Percentiles rank a stretch among this genome's conserved stretches.
Evolutionary conservation across 192 early-diverging fungal species (phyloP).

Genomic region (Backusella tuberculispora): DNA sequence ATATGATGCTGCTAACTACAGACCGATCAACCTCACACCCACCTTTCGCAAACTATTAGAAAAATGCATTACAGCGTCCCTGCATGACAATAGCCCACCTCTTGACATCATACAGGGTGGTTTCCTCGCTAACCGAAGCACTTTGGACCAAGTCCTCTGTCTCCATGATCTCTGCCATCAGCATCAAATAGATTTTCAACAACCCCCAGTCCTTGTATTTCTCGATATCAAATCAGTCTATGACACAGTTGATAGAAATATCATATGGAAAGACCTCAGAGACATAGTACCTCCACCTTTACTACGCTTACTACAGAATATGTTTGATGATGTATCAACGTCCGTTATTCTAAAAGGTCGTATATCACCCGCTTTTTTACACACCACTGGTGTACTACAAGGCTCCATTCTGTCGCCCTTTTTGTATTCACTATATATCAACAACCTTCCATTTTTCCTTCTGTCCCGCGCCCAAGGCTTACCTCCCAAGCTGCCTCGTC

Average conservation of each 20-base stretch:
- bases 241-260: neutral
- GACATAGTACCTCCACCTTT: neutral
- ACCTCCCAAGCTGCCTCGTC: neutral
- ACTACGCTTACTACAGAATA: neutral
- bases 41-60: conserved; percentile 21
- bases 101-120: neutral
- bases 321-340: neutral
- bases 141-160: neutral
- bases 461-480: neutral
- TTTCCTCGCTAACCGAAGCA: neutral
- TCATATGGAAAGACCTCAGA: neutral
- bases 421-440: conserved; percentile 32
- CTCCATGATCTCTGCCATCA: neutral
- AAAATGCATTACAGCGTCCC: neutral
- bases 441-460: neutral
- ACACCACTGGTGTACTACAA: conserved; percentile 23
- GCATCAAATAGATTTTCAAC: neutral
- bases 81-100: neutral
- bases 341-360: neutral
- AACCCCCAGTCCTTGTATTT: neutral
- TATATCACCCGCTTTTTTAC: neutral
- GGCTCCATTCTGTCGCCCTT: conserved; percentile 24
- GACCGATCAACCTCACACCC: neutral
- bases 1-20: neutral
- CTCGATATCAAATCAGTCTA: neutral